A percentile compares a stretch with the other conserved stretches of the same genome.
phyloP scores from a whole-genome alignment of 257 asterid species.

The Solanum sitiens region DNA sequence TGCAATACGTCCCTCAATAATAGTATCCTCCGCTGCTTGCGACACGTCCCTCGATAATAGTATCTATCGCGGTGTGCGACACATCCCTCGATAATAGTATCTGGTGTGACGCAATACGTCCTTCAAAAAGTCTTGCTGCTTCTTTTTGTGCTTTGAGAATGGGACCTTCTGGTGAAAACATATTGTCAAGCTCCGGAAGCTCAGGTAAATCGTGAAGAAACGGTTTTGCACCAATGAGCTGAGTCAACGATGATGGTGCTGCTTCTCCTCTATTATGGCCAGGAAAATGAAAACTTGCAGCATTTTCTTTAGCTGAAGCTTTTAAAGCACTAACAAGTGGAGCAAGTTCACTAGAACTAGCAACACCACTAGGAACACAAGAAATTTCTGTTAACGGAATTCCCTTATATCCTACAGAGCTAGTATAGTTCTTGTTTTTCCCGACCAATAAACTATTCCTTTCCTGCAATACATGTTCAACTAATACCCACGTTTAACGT shows the following conservation, averaged over 20 bases:
- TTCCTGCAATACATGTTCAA: not conserved
- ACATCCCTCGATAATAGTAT: no score
- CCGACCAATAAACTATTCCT: not conserved
- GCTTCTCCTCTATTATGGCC: constrained; percentile 85
- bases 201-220: constrained; percentile 70
- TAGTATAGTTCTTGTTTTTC: not conserved
- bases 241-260: constrained; percentile 54
- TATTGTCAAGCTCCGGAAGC: constrained; percentile 74
- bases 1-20: no score
- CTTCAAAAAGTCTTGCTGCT: constrained; percentile 79
- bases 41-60: no score
- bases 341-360: constrained; percentile 13
- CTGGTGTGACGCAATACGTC: no score
- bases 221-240: constrained; percentile 48
- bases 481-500: not conserved
- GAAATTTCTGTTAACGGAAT: not conserved
- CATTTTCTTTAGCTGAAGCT: constrained; percentile 50
- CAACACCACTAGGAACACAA: not conserved
- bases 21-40: no score
- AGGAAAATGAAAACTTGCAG: constrained; percentile 74
- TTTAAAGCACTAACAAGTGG: constrained; percentile 62
- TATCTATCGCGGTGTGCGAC: no score
- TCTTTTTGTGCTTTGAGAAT: constrained; percentile 60
- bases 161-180: constrained; percentile 70
- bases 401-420: not conserved